Base-by-base conservation (phyloP, 495 filamentous ascomycete genomes). In the Cryomyces minteri region DNA sequence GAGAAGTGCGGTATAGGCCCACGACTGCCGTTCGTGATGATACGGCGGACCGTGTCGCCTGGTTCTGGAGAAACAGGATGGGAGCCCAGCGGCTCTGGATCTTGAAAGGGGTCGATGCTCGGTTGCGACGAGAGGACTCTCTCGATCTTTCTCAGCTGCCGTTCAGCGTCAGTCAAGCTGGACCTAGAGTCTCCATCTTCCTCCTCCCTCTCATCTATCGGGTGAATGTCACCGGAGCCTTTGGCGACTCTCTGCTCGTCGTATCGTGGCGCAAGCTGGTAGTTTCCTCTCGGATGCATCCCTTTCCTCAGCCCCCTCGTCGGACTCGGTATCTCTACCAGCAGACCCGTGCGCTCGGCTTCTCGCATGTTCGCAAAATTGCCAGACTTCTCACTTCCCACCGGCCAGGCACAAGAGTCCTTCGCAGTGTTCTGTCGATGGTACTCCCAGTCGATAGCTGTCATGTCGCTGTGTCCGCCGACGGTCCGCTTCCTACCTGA, bases 201-300 rank as follows among this genome's bases (percentile, higher is more conserved):
- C 37, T 93, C 86, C 43, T 82, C 77, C 0, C 70, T 68, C 59
- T 85, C 80, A n/a, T 76, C 67, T 56, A 84, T 83, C 4, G 74
- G 70, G 48, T 77, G 73, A 14, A 79, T 79, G 36, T 65, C 59
- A 18, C 72, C 69, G 31, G 66, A 62, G 5, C 60, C 61, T 28
- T 68, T 65, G 30, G 46, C 50, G 11, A 64, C 63, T 39, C 62
- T 62, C 32, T 67, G 61, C 37, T 74, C 72, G 33, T 69, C 65
- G 50, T 67, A 67, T 37, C 63, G 44, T 6, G 63, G 51, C 14
- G 61, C 58, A 28, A 59, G 51, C 39, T 67, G 67, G 49, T 70
- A 70, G 4, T 47, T 49, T 18, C 58, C 60, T 43, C 66, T 54
- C 28, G 61, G 59, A 36, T 64, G 55, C 32, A 72, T 47, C 39